Percentiles rank a stretch among this genome's conserved stretches.
Conservation (phyloP, 164 flowering plant genomes). For the Annona cherimola region DNA sequence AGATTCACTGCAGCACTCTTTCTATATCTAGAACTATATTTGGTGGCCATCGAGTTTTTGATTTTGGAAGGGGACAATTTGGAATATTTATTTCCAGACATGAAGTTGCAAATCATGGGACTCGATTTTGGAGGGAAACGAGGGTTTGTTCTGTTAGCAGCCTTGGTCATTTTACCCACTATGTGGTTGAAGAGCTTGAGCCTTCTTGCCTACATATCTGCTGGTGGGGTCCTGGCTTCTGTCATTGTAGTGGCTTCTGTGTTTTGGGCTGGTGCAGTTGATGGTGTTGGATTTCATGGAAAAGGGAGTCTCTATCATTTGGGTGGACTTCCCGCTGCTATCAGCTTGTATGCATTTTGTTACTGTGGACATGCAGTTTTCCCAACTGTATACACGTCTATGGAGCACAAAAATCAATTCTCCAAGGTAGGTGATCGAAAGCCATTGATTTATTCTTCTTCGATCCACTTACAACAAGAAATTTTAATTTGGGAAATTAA, state of each 20-base stretch:
- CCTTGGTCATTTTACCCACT: constrained; percentile 59
- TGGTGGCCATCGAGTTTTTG: constrained; percentile 60
- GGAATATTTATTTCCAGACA: constrained; percentile 45
- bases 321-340: constrained; percentile 62
- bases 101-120: constrained; percentile 9
- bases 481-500: background rate
- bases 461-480: background rate
- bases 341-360: constrained; percentile 69
- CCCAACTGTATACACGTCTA: constrained; percentile 72
- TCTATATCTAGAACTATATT: constrained; percentile 57
- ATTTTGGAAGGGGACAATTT: constrained; percentile 85
- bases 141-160: constrained; percentile 41
- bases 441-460: no score
- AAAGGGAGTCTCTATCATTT: constrained; percentile 37
- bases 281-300: constrained; percentile 57
- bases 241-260: constrained; percentile 40
- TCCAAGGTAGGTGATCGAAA: constrained; percentile 40
- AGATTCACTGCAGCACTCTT: constrained; percentile 37
- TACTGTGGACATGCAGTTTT: constrained; percentile 84
- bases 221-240: constrained; percentile 68
- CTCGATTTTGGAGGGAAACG: constrained; percentile 17
- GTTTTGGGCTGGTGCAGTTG: constrained; percentile 48
- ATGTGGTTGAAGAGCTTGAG: constrained; percentile 52
- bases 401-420: constrained; percentile 56
- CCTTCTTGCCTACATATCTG: constrained; percentile 54